Percentiles rank a stretch among this genome's conserved stretches.
Conservation (phyloP, 1,284 basidiomycete species). For the Tetrapyrgos nigripes region DNA sequence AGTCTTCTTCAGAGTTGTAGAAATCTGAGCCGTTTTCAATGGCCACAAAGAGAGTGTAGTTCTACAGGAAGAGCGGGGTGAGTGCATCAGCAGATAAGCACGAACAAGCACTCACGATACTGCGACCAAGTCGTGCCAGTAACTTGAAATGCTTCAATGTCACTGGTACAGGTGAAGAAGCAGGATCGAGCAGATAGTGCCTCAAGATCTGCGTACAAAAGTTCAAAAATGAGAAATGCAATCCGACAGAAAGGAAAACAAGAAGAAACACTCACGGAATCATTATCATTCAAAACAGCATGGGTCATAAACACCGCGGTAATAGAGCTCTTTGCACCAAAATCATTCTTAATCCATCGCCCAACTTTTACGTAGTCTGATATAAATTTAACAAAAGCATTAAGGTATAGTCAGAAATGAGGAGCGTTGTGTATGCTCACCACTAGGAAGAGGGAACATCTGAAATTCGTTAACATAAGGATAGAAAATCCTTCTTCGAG, state of each 20-base stretch:
- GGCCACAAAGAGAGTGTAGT: conserved; percentile 57
- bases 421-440: conserved; percentile 37
- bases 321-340: conserved; percentile 58
- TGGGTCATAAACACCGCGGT: conserved; percentile 75
- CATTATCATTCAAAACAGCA: conserved; percentile 69
- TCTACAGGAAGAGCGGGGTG: conserved; percentile 36
- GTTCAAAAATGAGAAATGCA: conserved; percentile 1
- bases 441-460: conserved; percentile 55
- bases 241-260: background rate
- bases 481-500: conserved; percentile 59
- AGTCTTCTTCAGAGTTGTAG: conserved; percentile 71
- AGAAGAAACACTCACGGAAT: conserved; percentile 49
- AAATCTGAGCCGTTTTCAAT: conserved; percentile 71
- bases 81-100: background rate
- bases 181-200: conserved; percentile 45
- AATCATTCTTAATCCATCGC: conserved; percentile 61
- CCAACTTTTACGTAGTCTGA: conserved; percentile 64
- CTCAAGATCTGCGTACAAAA: conserved; percentile 49
- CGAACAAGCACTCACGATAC: conserved; percentile 51
- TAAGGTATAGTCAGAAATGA: background rate
- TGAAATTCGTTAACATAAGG: conserved; percentile 46
- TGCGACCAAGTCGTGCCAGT: conserved; percentile 64
- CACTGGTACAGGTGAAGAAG: conserved; percentile 58
- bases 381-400: conserved; percentile 11
- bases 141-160: conserved; percentile 77